These are phyloP conservation scores for Cryptosporidium meleagridis DNA, from an alignment of 169 alveolate genomes.

Conservation along the genomic window DNA sequence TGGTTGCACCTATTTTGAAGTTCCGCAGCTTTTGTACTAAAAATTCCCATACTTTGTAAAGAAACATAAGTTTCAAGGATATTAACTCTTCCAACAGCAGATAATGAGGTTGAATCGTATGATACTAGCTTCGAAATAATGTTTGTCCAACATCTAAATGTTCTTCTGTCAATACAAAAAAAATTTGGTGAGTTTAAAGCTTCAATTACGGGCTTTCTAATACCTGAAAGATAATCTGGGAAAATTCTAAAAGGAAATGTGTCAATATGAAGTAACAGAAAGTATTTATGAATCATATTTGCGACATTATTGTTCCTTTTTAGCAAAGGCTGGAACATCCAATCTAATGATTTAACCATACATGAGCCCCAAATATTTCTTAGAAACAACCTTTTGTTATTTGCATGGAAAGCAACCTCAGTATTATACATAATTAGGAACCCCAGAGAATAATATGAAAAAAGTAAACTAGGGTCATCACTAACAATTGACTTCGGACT, in stretches of 20 bases:
- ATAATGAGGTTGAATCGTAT: slow-evolving; percentile 30
- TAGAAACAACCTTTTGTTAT: slow-evolving; percentile 23
- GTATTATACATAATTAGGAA: slow-evolving; percentile 66
- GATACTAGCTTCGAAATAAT: slow-evolving; percentile 35
- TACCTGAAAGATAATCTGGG: slow-evolving; percentile 72
- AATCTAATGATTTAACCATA: slow-evolving; percentile 30
- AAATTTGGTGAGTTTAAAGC: slow-evolving; percentile 65
- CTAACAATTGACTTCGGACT: slow-evolving; percentile 52
- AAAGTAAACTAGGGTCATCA: slow-evolving; percentile 62
- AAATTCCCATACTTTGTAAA: slow-evolving; percentile 74
- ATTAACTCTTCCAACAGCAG: slow-evolving; percentile 43
- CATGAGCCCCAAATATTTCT: slow-evolving; percentile 46
- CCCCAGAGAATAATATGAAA: slow-evolving; percentile 67
- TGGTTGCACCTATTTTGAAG: slow-evolving; percentile 53
- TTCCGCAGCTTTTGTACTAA: slow-evolving; percentile 77
- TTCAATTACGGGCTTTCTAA: slow-evolving; percentile 73
- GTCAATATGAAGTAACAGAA: slow-evolving; percentile 48
- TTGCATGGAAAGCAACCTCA: slow-evolving; percentile 23
- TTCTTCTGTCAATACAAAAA: slow-evolving; percentile 74
- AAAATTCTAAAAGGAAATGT: slow-evolving; percentile 70
- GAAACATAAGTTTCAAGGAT: slow-evolving; percentile 45
- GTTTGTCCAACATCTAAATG: slow-evolving; percentile 72
- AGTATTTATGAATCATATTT: slow-evolving; percentile 69
- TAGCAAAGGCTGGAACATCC: slow-evolving; percentile 65
- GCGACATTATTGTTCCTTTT: slow-evolving; percentile 56